phyloP scores from a whole-genome alignment of 2,329 filamentous ascomycete genomes.

The Venturia nashicola region DNA sequence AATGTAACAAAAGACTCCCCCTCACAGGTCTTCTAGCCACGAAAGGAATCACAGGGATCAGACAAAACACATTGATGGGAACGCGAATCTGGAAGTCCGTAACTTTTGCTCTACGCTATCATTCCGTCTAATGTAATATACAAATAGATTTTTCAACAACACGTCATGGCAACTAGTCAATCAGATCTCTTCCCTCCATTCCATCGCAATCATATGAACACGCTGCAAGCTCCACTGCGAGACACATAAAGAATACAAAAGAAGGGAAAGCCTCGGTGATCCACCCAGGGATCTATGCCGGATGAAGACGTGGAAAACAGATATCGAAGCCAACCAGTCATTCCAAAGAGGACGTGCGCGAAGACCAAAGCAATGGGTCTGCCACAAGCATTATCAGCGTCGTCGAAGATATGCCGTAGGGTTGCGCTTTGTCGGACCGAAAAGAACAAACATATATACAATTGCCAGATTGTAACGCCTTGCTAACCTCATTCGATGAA shows the following conservation, averaged over 20 bases:
- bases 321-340: neutral
- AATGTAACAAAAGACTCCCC: too few relatives aligned
- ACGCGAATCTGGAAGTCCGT: neutral
- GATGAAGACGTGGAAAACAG: neutral
- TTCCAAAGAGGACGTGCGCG: neutral
- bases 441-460: neutral
- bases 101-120: neutral
- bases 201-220: neutral
- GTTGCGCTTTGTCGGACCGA: neutral
- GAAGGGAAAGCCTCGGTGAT: neutral
- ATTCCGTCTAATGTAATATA: neutral
- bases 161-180: neutral
- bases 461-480: neutral
- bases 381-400: neutral
- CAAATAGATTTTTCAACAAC: neutral
- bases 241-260: neutral
- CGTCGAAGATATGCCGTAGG: neutral
- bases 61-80: too few relatives aligned
- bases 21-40: too few relatives aligned
- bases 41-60: too few relatives aligned
- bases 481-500: neutral
- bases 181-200: neutral
- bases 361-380: neutral
- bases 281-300: neutral
- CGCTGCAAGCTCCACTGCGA: neutral